A percentile compares a stretch with the other conserved stretches of the same genome.
phyloP scores from a whole-genome alignment of 2,329 filamentous ascomycete species.

The Aspergillus costaricaensis region DNA sequence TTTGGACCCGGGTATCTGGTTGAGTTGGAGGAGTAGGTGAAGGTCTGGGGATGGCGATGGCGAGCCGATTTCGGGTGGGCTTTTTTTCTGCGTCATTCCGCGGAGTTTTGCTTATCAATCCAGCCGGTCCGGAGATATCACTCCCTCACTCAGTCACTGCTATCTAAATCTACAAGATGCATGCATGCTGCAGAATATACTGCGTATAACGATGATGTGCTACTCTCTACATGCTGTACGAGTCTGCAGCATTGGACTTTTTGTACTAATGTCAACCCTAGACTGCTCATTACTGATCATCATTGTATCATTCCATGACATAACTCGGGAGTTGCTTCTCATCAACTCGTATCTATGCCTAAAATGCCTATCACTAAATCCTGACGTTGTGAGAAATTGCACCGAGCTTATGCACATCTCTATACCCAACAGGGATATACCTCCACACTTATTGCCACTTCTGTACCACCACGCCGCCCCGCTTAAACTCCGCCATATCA shows the following conservation, averaged over 20 bases:
- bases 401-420: background rate
- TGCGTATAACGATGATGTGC: background rate
- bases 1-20: slow-evolving; percentile 1
- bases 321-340: background rate
- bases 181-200: background rate
- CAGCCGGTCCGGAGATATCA: background rate
- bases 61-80: slow-evolving; percentile 20
- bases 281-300: background rate
- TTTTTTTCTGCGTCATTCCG: slow-evolving; percentile 29
- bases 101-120: slow-evolving; percentile 32
- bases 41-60: slow-evolving; percentile 4
- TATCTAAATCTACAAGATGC: background rate
- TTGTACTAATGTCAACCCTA: background rate
- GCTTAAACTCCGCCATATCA: slow-evolving; percentile 53
- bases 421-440: background rate
- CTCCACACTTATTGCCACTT: slow-evolving; percentile 43
- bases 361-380: background rate
- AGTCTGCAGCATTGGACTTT: background rate
- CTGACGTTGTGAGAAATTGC: background rate
- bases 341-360: background rate
- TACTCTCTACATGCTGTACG: too few species aligned
- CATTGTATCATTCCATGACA: background rate
- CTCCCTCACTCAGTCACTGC: background rate
- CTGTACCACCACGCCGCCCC: slow-evolving; percentile 54
- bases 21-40: slow-evolving; percentile 1